Evolutionary conservation across 1,284 basidiomycete species (phyloP), one percentile per base, ranked within the genome.

Genomic region (Hemileia vastatrix): DNA sequence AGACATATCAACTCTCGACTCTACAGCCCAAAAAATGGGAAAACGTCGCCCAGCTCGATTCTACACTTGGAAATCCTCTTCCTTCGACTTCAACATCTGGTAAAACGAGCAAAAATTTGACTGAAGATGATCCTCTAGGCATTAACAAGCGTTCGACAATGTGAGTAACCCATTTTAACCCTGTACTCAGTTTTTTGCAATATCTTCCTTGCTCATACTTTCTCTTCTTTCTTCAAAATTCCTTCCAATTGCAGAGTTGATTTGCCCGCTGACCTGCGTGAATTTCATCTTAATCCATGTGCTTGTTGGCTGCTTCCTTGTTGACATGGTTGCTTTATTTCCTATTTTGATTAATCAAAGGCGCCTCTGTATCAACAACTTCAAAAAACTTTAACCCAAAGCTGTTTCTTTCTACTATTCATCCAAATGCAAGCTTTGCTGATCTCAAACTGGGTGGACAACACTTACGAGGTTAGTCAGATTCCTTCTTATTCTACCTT

Each of bases 361-460:
- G 66, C 2, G 63, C 70, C 2, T 67, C 68, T 43, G 85, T 92
- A 63, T 80, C 88, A 47, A 83, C 93, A 6, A 85, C 86, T 1
- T 94, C 90, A 54, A 99, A 98, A 77, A 84, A 88, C 1, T 99
- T 99, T 78, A 90, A 97, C 73, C 89, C 95, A 13, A 97, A 96
- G 74, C 82, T 83, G 0, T 99, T 96, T 76, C 81, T 99, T 27
- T 88, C 90, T 5, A 84, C 84, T 2, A 85, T 94, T 13, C 92
- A 99, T 72, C 95, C 95, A 1, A 90, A 96, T 72, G 95, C 94
- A 8, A 91, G 90, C 0, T 97, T 92, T 71, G 87, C 92, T 76
- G 92, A 97, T 72, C 82, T 96, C 36, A 81, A 84, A 5, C 79
- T 80, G 8, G 92, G 90, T 0, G 87, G 68, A n/a, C 60, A 67